phyloP scores from a whole-genome alignment of 1,284 basidiomycete species.

The Trichosporon faecale region DNA sequence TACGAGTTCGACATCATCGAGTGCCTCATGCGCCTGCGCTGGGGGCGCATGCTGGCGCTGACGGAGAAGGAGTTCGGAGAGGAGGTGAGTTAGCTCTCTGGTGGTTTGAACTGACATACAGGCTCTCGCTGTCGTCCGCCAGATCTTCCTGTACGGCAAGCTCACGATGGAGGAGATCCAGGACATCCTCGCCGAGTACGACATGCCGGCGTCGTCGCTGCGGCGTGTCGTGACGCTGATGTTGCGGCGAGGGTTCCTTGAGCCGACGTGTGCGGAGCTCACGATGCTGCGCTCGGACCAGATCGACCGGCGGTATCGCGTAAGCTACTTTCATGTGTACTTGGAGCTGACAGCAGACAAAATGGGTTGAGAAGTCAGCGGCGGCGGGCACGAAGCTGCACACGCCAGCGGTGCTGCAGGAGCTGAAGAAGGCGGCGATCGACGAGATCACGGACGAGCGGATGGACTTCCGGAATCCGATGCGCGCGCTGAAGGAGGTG shows the following conservation, averaged over 20 bases:
- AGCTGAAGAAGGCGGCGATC: slow-evolving; percentile 23
- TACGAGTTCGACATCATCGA: slow-evolving; percentile 67
- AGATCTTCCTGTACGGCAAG: slow-evolving; percentile 80
- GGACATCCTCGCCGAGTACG: not conserved
- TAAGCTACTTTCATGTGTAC: slow-evolving; percentile 21
- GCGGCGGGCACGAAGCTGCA: slow-evolving; percentile 43
- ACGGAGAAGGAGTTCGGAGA: slow-evolving; percentile 67
- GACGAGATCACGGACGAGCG: slow-evolving; percentile 29
- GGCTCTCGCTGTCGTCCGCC: slow-evolving; percentile 70
- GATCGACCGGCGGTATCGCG: slow-evolving; percentile 32
- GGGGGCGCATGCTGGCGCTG: slow-evolving; percentile 72
- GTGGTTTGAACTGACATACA: slow-evolving; percentile 40
- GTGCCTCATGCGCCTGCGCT: slow-evolving; percentile 71
- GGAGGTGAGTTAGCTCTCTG: slow-evolving; percentile 58
- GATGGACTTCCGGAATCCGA: slow-evolving; percentile 36
- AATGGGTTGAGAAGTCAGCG: slow-evolving; percentile 26
- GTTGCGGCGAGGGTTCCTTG: slow-evolving; percentile 32
- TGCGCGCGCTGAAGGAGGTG: slow-evolving; percentile 29
- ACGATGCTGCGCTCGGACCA: slow-evolving; percentile 36
- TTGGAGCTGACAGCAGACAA: slow-evolving; percentile 25
- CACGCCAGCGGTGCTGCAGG: slow-evolving; percentile 47
- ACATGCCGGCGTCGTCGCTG: slow-evolving; percentile 1
- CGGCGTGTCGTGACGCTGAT: slow-evolving; percentile 20
- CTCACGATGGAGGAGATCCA: slow-evolving; percentile 60
- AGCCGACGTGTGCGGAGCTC: slow-evolving; percentile 35